phyloP scores from a whole-genome alignment of 495 filamentous ascomycete species.

The Tuber calosporum region DNA sequence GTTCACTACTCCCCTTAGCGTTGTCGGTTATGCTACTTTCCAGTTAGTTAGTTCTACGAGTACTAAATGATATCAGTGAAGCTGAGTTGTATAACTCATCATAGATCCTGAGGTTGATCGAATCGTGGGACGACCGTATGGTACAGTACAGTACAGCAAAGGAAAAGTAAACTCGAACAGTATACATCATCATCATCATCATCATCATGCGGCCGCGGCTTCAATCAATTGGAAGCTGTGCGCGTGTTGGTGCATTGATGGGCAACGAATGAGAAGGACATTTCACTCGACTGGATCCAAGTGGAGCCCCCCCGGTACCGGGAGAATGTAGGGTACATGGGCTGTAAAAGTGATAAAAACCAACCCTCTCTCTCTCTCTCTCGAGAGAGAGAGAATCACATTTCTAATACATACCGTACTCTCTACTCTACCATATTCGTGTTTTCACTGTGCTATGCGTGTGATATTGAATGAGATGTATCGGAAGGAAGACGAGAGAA shows the following conservation, averaged over 20 bases:
- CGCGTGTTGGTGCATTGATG: background rate
- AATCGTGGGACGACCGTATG: background rate
- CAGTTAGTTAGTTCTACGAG: too few species aligned
- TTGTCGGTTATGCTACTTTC: background rate
- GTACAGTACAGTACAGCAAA: background rate
- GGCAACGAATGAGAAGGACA: background rate
- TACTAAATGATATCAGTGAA: background rate
- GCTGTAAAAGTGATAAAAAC: background rate
- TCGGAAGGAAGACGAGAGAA: too few species aligned
- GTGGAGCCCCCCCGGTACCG: background rate
- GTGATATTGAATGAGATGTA: too few species aligned
- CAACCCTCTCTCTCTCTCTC: too few species aligned
- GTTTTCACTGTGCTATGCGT: too few species aligned
- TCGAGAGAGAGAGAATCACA: too few species aligned
- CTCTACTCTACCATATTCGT: too few species aligned
- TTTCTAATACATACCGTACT: too few species aligned
- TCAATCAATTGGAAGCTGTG: too few species aligned
- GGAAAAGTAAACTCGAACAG: too few species aligned
- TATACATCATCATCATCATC: too few species aligned
- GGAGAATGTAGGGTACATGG: background rate
- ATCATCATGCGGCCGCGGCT: background rate
- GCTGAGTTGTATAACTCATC: slow-evolving; percentile 2
- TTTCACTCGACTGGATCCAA: background rate
- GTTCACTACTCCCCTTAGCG: background rate
- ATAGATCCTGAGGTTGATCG: background rate